Base-by-base conservation (phyloP, 2,329 filamentous ascomycete genomes). In the Aspergillus versicolor region DNA sequence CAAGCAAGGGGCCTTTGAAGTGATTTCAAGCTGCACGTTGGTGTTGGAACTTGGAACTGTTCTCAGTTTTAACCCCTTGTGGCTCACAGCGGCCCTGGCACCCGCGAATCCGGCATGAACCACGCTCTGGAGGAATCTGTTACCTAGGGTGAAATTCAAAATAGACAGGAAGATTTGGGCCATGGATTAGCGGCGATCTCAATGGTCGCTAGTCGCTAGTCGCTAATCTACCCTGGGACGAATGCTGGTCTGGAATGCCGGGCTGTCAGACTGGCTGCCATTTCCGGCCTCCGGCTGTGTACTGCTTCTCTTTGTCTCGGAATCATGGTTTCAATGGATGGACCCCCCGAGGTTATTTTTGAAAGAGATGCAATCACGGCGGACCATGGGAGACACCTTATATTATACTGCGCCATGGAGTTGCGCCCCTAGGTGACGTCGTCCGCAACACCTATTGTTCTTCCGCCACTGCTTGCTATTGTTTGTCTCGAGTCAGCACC, bases 371-470 rank as follows among this genome's bases (percentile, higher is more conserved):
- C 52, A 48, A 54, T 42, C 44, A 41, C 12, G 13, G 17, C 21
- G 13, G 38, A 32, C 24, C 17, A 38, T 44, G 38, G 40, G 5
- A 45, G 53, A 55, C 38, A 54, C 15, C 43, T 49, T 45, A 57
- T 50, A 54, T 42, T 22, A 45, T 30, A 19, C 7, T 45, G 32
- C 38, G 37, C 30, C 21, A 52, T 54, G 30, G 12, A 5, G 11
- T 43, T 34, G 15, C 42, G 15, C 22, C 30, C 19, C 22, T 17
- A 40, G 27, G 22, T 59, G 59, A 58, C 54, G 49, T 52, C 52
- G 52, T 34, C 40, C 41, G 41, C 59, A 30, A 12, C 61, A 64
- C 59, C 63, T 63, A 70, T 69, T 69, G 65, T 69, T 63, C 62
- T 61, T 32, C 40, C 40, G 41, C 24, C 46, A 30, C 37, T 15